Conservation (phyloP, 805 yeast species). For the Tetrapisispora phaffii region DNA sequence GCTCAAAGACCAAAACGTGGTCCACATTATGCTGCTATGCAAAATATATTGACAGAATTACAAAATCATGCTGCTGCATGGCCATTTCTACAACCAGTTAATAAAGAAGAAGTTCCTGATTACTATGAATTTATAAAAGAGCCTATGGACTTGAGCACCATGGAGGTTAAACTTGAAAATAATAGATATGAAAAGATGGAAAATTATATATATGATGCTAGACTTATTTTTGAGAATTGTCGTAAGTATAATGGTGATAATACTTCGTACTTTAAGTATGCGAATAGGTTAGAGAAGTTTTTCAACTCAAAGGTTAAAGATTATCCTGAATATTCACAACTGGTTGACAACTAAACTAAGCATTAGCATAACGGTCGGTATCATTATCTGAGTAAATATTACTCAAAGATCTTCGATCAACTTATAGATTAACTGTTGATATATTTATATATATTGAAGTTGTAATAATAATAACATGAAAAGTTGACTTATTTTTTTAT, state of each 20-base stretch:
- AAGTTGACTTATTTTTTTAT: background rate
- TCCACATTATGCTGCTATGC: slow-evolving; percentile 91
- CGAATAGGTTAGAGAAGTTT: slow-evolving; percentile 86
- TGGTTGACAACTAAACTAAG: slow-evolving; percentile 42
- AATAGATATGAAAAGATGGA: slow-evolving; percentile 87
- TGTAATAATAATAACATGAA: background rate
- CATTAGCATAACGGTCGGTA: background rate
- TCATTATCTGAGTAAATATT: background rate
- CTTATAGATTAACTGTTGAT: background rate
- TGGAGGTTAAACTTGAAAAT: slow-evolving; percentile 87
- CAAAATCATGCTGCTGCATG: slow-evolving; percentile 94
- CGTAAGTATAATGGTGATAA: slow-evolving; percentile 86
- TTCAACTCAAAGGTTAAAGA: slow-evolving; percentile 75
- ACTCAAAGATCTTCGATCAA: background rate
- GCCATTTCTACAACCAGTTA: slow-evolving; percentile 94
- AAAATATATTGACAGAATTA: slow-evolving; percentile 74
- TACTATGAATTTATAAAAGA: slow-evolving; percentile 93
- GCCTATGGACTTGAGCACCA: slow-evolving; percentile 94
- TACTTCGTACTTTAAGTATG: slow-evolving; percentile 92
- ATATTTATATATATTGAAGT: background rate
- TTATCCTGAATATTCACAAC: slow-evolving; percentile 82
- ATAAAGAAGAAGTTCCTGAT: slow-evolving; percentile 88
- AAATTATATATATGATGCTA: slow-evolving; percentile 81
- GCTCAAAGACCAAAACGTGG: slow-evolving; percentile 92
- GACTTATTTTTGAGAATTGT: slow-evolving; percentile 81